A percentile compares a stretch with the other conserved stretches of the same genome.
These are phyloP conservation scores for Bryoglossum gracile DNA, from an alignment of 495 filamentous ascomycete genomes.

Conservation along the genomic window DNA sequence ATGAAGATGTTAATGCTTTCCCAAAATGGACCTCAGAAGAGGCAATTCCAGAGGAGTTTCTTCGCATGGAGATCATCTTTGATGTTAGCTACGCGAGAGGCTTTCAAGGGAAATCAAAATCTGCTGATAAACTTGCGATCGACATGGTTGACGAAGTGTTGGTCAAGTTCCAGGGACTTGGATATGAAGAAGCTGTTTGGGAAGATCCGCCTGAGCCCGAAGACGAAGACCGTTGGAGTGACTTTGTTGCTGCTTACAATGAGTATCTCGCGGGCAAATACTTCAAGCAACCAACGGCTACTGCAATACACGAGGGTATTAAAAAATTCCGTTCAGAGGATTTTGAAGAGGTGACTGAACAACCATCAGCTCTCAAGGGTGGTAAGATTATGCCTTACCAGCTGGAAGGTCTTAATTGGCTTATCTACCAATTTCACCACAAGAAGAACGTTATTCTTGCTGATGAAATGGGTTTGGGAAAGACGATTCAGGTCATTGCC, in stretches of 20 bases:
- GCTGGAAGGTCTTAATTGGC: constrained; percentile 89
- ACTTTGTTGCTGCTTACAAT: constrained; percentile 74
- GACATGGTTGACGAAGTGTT: constrained; percentile 61
- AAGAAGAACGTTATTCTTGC: constrained; percentile 87
- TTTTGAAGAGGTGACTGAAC: constrained; percentile 63
- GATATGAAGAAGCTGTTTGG: constrained; percentile 89
- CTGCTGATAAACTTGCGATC: constrained; percentile 60
- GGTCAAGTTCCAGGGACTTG: constrained; percentile 92
- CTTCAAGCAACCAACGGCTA: constrained; percentile 47
- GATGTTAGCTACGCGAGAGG: constrained; percentile 57
- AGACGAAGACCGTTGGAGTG: constrained; percentile 61
- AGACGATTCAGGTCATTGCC: constrained; percentile 91
- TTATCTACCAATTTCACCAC: constrained; percentile 83
- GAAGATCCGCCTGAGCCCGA: constrained; percentile 63
- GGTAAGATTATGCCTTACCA: constrained; percentile 93
- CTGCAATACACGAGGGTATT: constrained; percentile 52
- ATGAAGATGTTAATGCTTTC: constrained; percentile 45
- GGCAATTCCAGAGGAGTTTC: constrained; percentile 75
- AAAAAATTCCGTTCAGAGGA: constrained; percentile 50
- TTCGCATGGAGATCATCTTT: constrained; percentile 83
- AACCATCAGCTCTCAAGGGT: constrained; percentile 65
- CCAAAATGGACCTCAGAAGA: constrained; percentile 67
- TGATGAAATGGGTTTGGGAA: constrained; percentile 98
- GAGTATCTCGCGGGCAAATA: constrained; percentile 75
- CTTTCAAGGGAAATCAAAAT: constrained; percentile 42